A percentile compares a stretch with the other conserved stretches of the same genome.
Conservation (phyloP, 2,329 filamentous ascomycete species). For the Alternaria dauci region DNA sequence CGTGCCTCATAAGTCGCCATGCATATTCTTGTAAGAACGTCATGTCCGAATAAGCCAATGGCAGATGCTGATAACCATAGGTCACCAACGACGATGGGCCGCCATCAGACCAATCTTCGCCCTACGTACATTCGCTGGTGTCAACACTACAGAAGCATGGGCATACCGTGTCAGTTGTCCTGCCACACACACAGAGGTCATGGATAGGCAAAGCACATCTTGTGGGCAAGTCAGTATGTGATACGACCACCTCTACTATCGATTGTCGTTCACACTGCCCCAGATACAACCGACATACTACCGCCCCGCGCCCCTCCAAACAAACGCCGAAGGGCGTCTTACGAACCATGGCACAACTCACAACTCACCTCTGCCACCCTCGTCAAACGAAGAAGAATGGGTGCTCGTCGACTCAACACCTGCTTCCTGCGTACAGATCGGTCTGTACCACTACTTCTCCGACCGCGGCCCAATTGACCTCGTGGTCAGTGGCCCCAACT, state of each 20-base stretch:
- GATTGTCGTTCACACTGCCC: not conserved
- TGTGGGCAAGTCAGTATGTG: constrained; percentile 75
- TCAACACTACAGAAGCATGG: constrained; percentile 66
- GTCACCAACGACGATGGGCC: constrained; percentile 63
- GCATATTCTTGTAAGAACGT: constrained; percentile 49
- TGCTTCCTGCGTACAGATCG: constrained; percentile 60
- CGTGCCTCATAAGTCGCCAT: constrained; percentile 28
- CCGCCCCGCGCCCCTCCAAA: constrained; percentile 68
- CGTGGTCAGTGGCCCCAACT: constrained; percentile 60
- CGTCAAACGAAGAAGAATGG: constrained; percentile 56
- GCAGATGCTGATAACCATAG: constrained; percentile 36
- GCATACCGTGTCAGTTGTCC: constrained; percentile 88
- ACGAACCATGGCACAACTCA: constrained; percentile 51
- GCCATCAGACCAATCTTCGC: constrained; percentile 59
- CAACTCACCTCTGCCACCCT: constrained; percentile 41
- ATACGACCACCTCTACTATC: not conserved
- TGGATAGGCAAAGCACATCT: constrained; percentile 99
- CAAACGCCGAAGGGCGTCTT: constrained; percentile 40
- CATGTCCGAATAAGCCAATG: not conserved
- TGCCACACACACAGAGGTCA: constrained; percentile 89
- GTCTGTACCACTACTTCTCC: constrained; percentile 57
- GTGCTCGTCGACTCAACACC: constrained; percentile 61
- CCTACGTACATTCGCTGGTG: constrained; percentile 59
- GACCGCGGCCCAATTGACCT: constrained; percentile 56
- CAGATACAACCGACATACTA: constrained; percentile 81